A percentile compares a stretch with the other conserved stretches of the same genome.
These are phyloP conservation scores for Suillus discolor DNA, from an alignment of 768 basidiomycete genomes.

Conservation along the genomic window DNA sequence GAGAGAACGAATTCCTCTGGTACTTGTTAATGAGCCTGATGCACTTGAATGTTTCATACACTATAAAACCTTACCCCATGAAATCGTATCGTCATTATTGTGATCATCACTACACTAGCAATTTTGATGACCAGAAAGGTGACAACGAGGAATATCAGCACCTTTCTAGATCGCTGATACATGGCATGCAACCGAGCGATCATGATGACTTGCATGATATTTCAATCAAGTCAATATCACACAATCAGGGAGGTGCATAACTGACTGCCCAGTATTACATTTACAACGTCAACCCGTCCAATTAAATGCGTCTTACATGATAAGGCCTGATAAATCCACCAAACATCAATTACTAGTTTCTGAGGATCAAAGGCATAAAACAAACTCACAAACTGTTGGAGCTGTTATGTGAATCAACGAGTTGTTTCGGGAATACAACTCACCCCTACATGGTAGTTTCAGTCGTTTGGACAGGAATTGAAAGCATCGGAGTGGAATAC, in stretches of 20 bases:
- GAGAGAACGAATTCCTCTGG: background rate
- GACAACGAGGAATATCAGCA: background rate
- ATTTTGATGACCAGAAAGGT: background rate
- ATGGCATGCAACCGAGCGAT: background rate
- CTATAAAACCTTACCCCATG: too few relatives aligned
- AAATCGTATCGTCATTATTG: rapidly evolving
- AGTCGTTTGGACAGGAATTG: background rate
- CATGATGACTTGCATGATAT: background rate
- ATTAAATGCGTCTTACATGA: background rate
- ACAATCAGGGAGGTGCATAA: background rate
- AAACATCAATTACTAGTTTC: too few relatives aligned
- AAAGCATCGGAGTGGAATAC: background rate
- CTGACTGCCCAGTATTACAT: background rate
- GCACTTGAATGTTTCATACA: background rate
- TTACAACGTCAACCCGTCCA: background rate
- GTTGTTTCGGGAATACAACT: background rate
- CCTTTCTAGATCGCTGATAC: background rate
- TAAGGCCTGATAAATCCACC: background rate
- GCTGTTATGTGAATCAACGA: background rate
- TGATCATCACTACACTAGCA: rapidly evolving
- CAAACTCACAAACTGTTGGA: background rate
- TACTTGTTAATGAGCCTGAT: background rate
- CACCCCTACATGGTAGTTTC: background rate
- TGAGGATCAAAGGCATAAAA: too few relatives aligned
- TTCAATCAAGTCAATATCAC: background rate